Evolutionary conservation across 176 grass and related monocot genomes (phyloP).

Genomic region (Triticum dicoccoides): DNA sequence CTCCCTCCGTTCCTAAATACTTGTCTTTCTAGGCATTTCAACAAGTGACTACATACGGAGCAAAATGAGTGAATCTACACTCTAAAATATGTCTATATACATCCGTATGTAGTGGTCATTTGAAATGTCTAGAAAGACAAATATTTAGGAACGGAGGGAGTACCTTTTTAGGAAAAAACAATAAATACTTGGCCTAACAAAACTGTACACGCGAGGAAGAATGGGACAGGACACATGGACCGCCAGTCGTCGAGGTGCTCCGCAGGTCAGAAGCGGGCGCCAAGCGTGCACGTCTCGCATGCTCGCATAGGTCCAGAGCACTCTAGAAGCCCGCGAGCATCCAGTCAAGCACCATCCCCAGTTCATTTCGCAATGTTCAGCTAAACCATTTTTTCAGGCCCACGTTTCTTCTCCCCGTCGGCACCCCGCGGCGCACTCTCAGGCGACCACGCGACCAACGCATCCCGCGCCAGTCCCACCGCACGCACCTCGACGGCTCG

Average conservation of each 20-base stretch:
- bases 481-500: neutral
- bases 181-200: too few relatives aligned
- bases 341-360: neutral
- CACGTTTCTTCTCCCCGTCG: neutral
- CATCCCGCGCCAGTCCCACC: neutral
- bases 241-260: neutral
- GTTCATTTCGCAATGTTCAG: neutral
- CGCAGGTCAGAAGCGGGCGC: neutral
- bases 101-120: too few relatives aligned
- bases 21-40: too few relatives aligned
- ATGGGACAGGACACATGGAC: neutral
- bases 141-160: too few relatives aligned
- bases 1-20: too few relatives aligned
- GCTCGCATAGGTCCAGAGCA: neutral
- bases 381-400: neutral
- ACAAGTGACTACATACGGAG: too few relatives aligned
- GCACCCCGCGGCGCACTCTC: constrained; percentile 7
- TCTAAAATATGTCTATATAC: too few relatives aligned
- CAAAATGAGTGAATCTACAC: too few relatives aligned
- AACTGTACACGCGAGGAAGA: neutral
- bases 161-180: too few relatives aligned
- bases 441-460: neutral
- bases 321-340: neutral
- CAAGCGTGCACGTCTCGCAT: constrained; percentile 3
- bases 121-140: too few relatives aligned